Conservation (phyloP, 768 basidiomycete species). For the Candolleomyces aberdarensis region DNA sequence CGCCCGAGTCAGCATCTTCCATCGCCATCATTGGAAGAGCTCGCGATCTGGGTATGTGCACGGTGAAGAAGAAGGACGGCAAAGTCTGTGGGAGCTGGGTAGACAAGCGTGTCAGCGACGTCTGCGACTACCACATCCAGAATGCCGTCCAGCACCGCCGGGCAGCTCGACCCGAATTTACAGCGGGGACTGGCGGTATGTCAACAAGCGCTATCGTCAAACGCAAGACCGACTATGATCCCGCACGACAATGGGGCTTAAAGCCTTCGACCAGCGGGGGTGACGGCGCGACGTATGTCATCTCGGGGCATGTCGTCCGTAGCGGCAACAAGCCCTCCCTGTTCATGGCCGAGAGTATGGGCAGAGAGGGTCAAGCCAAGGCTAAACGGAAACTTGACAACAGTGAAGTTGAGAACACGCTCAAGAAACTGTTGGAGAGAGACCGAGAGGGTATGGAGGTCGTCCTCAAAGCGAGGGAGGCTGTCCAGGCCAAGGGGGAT, state of each 20-base stretch:
- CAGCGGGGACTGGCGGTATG: conserved; percentile 81
- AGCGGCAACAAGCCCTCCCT: conserved; percentile 42
- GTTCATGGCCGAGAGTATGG: conserved; percentile 67
- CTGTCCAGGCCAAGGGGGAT: conserved; percentile 12
- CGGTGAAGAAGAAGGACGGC: conserved; percentile 73
- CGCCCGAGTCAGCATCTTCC: conserved; percentile 76
- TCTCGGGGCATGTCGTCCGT: conserved; percentile 74
- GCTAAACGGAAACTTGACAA: conserved; percentile 59
- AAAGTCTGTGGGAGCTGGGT: conserved; percentile 85
- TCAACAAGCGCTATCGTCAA: conserved; percentile 45
- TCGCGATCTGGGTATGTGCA: conserved; percentile 84
- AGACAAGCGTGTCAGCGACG: conserved; percentile 81
- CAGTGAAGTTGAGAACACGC: conserved; percentile 56
- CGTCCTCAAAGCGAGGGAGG: conserved; percentile 59
- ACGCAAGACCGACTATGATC: conserved; percentile 60
- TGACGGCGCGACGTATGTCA: conserved; percentile 65
- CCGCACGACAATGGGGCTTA: conserved; percentile 72
- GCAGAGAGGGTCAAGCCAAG: conserved; percentile 76
- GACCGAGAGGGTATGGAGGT: conserved; percentile 69
- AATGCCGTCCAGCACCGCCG: conserved; percentile 72
- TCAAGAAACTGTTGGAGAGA: conserved; percentile 58
- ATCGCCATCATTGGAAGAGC: conserved; percentile 86
- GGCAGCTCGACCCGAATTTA: conserved; percentile 82
- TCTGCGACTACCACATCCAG: conserved; percentile 92
- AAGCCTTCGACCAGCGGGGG: conserved; percentile 44